Percentiles rank a stretch among this genome's conserved stretches.
Evolutionary conservation across 805 yeast species (phyloP).

Genomic region (Groenewaldozyma salmanticensis): DNA sequence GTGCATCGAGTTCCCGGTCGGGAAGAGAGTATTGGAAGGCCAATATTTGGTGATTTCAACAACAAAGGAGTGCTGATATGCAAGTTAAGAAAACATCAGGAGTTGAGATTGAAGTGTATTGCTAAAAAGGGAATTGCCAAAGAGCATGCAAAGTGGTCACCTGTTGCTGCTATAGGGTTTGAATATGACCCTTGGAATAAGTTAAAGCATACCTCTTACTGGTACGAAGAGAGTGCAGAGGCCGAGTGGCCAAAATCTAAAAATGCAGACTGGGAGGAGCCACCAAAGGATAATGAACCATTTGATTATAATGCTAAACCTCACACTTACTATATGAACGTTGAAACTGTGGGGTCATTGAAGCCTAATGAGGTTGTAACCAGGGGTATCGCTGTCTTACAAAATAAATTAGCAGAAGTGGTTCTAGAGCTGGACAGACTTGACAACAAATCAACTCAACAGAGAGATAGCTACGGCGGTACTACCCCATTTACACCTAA

Average conservation of each 20-base stretch:
- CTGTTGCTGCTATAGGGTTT: constrained; percentile 90
- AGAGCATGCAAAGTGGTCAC: constrained; percentile 98
- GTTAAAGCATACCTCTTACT: constrained; percentile 86
- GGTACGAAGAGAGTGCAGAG: constrained; percentile 87
- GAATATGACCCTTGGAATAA: constrained; percentile 99
- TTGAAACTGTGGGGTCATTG: constrained; percentile 86
- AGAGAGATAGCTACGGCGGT: constrained; percentile 1
- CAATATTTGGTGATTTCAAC: constrained; percentile 70
- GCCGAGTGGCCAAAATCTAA: constrained; percentile 89
- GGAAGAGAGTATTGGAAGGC: constrained; percentile 56
- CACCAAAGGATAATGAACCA: constrained; percentile 76
- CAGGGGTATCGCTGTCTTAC: constrained; percentile 76
- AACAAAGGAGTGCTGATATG: constrained; percentile 84
- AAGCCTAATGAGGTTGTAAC: constrained; percentile 83
- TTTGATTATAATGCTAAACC: constrained; percentile 84
- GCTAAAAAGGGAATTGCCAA: constrained; percentile 97
- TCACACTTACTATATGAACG: constrained; percentile 69
- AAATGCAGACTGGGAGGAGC: constrained; percentile 93
- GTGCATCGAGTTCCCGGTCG: constrained; percentile 35
- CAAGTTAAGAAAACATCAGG: constrained; percentile 87
- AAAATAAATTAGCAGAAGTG: constrained; percentile 83
- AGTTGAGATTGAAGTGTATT: constrained; percentile 76
- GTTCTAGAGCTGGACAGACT: constrained; percentile 50
- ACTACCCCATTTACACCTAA: constrained; percentile 3
- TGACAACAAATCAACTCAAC: constrained; percentile 7